Evolutionary conservation across 2,329 filamentous ascomycete species (phyloP).

Genomic region (Colletotrichum sp.): DNA sequence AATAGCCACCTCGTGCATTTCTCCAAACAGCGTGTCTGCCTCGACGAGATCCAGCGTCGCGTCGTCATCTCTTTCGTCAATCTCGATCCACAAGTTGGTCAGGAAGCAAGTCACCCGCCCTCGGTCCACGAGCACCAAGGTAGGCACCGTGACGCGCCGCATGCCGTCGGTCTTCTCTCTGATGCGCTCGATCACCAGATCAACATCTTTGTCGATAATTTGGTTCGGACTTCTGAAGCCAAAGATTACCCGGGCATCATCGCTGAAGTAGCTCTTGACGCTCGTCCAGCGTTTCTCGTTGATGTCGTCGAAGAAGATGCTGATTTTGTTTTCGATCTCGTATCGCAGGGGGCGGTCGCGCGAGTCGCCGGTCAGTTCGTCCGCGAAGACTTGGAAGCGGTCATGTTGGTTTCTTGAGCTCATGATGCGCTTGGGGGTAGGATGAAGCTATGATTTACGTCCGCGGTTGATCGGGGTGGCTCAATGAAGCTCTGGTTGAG

Average conservation of each 20-base stretch:
- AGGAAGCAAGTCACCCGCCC: background rate
- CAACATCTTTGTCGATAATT: background rate
- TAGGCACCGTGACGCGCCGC: background rate
- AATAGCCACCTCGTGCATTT: background rate
- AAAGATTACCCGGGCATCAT: background rate
- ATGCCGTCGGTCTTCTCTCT: background rate
- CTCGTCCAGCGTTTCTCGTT: background rate
- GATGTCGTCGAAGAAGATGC: background rate
- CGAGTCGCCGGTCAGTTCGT: background rate
- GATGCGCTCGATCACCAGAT: background rate
- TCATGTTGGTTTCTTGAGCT: background rate
- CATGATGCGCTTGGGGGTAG: background rate
- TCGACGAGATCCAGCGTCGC: background rate
- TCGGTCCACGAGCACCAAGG: background rate
- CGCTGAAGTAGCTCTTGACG: background rate
- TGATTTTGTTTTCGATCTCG: background rate
- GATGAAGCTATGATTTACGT: background rate
- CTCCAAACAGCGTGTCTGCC: background rate
- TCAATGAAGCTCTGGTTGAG: rapidly evolving
- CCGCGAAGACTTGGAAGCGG: background rate
- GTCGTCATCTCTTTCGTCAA: background rate
- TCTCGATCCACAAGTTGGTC: background rate
- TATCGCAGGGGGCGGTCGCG: background rate
- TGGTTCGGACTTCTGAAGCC: background rate
- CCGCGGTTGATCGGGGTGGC: background rate